Evolutionary conservation across 495 filamentous ascomycete species (phyloP).

Genomic region (Aspergillus kassunensis): DNA sequence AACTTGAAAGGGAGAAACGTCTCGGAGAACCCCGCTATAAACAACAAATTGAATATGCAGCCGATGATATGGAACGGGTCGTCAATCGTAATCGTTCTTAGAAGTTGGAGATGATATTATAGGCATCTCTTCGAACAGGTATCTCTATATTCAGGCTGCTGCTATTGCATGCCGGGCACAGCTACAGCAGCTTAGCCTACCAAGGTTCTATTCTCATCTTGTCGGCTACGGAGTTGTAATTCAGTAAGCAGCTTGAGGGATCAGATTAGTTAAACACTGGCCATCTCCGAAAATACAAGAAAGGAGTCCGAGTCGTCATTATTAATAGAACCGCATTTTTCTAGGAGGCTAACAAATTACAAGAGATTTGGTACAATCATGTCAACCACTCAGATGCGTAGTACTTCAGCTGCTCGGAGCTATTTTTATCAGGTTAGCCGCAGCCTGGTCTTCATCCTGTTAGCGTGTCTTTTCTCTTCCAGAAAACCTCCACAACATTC

Average conservation of each 20-base stretch:
- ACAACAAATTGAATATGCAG: neutral
- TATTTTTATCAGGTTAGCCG: slow-evolving; percentile 1
- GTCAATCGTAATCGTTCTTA: no score
- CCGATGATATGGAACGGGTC: neutral
- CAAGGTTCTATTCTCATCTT: no score
- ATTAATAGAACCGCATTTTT: neutral
- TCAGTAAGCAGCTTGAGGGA: no score
- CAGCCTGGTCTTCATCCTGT: neutral
- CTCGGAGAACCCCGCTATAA: slow-evolving; percentile 13
- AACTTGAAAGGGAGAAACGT: slow-evolving; percentile 4
- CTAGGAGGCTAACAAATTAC: no score
- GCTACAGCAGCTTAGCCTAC: no score
- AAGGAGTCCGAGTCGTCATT: neutral
- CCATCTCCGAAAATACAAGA: neutral
- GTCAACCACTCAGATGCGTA: neutral
- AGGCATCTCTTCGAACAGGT: no score
- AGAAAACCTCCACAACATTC: neutral
- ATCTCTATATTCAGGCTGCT: no score
- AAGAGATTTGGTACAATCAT: no score
- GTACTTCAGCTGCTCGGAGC: neutral
- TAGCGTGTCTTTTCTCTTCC: neutral
- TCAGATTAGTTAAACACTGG: neutral
- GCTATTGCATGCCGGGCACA: no score
- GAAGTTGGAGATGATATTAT: no score
- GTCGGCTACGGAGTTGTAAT: no score